A percentile compares a stretch with the other conserved stretches of the same genome.
Evolutionary conservation across 352 stramenopile species (phyloP).

Genomic region (Phytophthora aleatoria): DNA sequence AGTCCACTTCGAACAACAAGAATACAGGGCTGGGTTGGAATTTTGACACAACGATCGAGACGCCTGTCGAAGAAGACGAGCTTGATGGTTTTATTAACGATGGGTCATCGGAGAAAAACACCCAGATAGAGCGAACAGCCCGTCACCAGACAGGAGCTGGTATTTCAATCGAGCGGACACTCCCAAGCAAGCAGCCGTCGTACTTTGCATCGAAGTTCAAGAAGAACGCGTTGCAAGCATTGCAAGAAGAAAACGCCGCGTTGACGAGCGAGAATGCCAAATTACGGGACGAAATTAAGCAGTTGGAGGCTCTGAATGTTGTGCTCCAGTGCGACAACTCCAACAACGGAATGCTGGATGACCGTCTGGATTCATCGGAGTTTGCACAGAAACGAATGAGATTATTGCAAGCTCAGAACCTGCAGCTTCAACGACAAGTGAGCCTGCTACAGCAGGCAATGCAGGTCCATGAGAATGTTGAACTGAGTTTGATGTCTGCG

Average conservation of each 20-base stretch:
- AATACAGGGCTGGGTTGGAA: constrained; percentile 27
- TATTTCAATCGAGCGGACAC: constrained; percentile 40
- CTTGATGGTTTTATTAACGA: not conserved
- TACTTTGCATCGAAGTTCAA: constrained; percentile 46
- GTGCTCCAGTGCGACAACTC: constrained; percentile 40
- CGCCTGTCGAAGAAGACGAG: constrained; percentile 17
- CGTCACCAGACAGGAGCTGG: constrained; percentile 21
- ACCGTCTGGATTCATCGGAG: constrained; percentile 4
- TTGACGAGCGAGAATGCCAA: constrained; percentile 48
- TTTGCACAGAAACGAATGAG: constrained; percentile 43
- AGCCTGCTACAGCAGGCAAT: constrained; percentile 48
- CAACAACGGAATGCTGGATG: constrained; percentile 15
- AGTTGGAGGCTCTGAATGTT: constrained; percentile 47
- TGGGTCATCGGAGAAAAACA: not conserved
- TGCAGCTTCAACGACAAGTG: constrained; percentile 65
- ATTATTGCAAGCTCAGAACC: constrained; percentile 60
- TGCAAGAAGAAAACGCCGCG: constrained; percentile 49
- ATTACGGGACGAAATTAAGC: constrained; percentile 49
- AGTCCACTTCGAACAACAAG: constrained; percentile 3
- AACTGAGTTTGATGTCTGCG: constrained; percentile 41
- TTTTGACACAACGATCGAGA: constrained; percentile 36
- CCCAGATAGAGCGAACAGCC: not conserved
- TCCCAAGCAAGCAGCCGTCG: constrained; percentile 25
- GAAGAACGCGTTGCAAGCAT: constrained; percentile 42
- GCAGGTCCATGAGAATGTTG: constrained; percentile 35